phyloP scores from a whole-genome alignment of 1,139 yeast genomes.

The Yamadazyma friedrichii region DNA sequence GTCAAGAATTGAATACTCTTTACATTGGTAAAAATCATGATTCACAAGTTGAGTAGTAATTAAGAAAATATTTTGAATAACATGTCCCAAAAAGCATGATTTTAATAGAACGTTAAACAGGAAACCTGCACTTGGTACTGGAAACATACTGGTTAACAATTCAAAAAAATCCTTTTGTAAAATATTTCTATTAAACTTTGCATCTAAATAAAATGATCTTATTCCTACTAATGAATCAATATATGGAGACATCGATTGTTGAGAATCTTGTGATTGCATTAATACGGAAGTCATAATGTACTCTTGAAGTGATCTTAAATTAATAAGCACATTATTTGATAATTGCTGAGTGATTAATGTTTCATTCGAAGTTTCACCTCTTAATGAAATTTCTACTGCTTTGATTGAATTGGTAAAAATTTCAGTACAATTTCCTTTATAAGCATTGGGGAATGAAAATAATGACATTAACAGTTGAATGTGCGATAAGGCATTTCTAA shows the following conservation, averaged over 20 bases:
- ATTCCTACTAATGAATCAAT: slow-evolving; percentile 37
- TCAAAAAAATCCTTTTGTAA: slow-evolving; percentile 55
- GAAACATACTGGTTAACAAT: slow-evolving; percentile 45
- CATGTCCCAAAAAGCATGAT: slow-evolving; percentile 39
- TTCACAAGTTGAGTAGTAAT: slow-evolving; percentile 23
- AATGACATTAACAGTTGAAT: slow-evolving; percentile 37
- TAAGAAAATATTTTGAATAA: slow-evolving; percentile 32
- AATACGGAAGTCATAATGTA: slow-evolving; percentile 36
- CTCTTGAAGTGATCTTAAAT: slow-evolving; percentile 55
- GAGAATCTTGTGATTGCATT: slow-evolving; percentile 28
- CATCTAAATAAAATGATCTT: slow-evolving; percentile 21
- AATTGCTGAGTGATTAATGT: slow-evolving; percentile 55
- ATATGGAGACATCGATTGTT: slow-evolving; percentile 28
- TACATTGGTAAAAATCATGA: slow-evolving; percentile 23
- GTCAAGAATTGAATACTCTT: slow-evolving; percentile 29
- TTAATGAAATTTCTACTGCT: slow-evolving; percentile 62
- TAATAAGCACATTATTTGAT: slow-evolving; percentile 57
- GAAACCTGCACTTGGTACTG: slow-evolving; percentile 39
- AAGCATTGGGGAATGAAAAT: slow-evolving; percentile 40
- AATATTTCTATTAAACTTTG: slow-evolving; percentile 28
- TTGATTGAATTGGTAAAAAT: slow-evolving; percentile 57
- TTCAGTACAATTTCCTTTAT: slow-evolving; percentile 34
- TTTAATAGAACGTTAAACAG: slow-evolving; percentile 40
- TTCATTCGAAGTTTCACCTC: slow-evolving; percentile 49
- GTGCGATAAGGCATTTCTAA: slow-evolving; percentile 29